phyloP scores from a whole-genome alignment of 148 eudicot species.

The Euryodendron excelsum region DNA sequence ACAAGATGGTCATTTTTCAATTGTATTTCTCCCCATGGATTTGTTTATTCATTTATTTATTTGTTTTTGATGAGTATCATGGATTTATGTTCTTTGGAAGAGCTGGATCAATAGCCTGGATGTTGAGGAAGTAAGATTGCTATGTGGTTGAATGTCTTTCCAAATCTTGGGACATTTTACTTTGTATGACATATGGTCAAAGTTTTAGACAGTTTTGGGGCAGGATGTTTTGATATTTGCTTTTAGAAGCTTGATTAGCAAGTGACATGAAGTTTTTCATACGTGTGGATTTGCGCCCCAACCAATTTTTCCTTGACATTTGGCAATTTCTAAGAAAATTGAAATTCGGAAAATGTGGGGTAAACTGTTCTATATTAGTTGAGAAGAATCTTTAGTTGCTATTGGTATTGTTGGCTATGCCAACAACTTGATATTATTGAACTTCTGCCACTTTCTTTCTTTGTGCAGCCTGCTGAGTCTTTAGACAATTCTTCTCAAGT shows the following conservation, averaged over 20 bases:
- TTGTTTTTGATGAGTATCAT: not conserved
- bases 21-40: too few species aligned
- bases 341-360: too few species aligned
- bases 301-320: not conserved
- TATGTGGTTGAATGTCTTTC: not conserved
- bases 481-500: too few species aligned
- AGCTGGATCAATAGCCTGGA: not conserved
- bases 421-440: too few species aligned
- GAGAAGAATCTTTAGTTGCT: too few species aligned
- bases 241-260: not conserved
- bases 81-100: not conserved
- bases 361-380: too few species aligned
- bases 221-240: not conserved
- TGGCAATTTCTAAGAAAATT: too few species aligned
- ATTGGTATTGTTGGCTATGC: too few species aligned
- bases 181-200: not conserved
- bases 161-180: not conserved
- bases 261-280: not conserved
- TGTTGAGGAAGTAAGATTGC: not conserved
- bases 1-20: slow-evolving; percentile 11
- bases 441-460: too few species aligned
- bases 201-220: not conserved
- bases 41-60: too few species aligned
- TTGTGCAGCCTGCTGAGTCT: too few species aligned
- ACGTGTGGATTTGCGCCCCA: not conserved